Base-by-base conservation (phyloP, 768 basidiomycete species). In the Gautieria morchelliformis region DNA sequence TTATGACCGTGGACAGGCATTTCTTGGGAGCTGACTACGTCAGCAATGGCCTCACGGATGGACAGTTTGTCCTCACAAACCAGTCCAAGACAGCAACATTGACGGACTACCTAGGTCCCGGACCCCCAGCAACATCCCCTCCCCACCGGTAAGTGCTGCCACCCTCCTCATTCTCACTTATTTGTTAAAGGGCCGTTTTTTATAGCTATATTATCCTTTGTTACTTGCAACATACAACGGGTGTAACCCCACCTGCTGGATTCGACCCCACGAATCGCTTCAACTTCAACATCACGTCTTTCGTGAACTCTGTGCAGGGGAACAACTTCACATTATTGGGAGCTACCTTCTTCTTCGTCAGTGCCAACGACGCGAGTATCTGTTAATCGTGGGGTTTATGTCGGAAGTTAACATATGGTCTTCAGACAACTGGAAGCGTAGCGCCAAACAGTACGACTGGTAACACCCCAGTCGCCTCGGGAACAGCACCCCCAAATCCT, bases 311-410 rank as follows among this genome's bases (percentile, higher is more conserved):
- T 3, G 56, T 33, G 4, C 37, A 22, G 1, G 32, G 32, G 22
- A 33, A 37, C 17, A 51, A 22, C 39, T 39, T 58, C 24, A 58
- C 56, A 8, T 45, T 58, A 10, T 14, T 58, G 17, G 47, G 49
- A 8, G 56, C 41, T 2, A 58, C 48, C 27, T 58, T 50, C 48
- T 58, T 58, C 56, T 40, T 10, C 12, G 56, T 58, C 35, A 46
- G 47, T 17, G 47, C 56, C 6, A 50, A 58, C 39, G 45, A 47
- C 55, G 44, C 24, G n/a, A 56, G 47, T n/a, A 30, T 30, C 27
- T 27, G 6, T 19, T 24, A 2, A 33, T 49, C 17, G 1, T 24
- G 19, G 33, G 40, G 14, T 20, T 33, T 8, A 27, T 27, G 32
- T 37, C 11, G 32, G 35, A 37, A 37, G 14, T 33, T n/a, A 33